These are phyloP conservation scores for Zoysia matrella DNA, from an alignment of 202 grass and related monocot species.

Conservation along the genomic window DNA sequence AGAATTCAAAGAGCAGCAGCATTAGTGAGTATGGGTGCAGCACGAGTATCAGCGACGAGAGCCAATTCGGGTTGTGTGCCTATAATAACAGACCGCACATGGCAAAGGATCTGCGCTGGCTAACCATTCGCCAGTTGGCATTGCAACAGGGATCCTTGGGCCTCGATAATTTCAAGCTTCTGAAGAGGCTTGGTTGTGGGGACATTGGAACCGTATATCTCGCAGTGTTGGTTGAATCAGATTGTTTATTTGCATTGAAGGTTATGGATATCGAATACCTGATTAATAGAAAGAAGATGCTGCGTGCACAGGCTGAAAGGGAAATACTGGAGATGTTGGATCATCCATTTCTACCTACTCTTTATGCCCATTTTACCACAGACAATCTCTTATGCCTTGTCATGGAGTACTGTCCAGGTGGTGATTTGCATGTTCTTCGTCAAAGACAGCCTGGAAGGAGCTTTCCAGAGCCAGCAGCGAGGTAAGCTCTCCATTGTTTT, in stretches of 20 bases:
- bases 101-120: too few species aligned
- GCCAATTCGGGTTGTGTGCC: conserved; percentile 48
- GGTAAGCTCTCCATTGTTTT: too few species aligned
- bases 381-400: conserved; percentile 59
- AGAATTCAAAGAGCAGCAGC: conserved; percentile 82
- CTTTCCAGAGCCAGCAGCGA: too few species aligned
- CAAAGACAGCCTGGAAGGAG: too few species aligned
- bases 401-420: too few species aligned
- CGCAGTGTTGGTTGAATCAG: conserved; percentile 74
- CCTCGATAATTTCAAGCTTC: conserved; percentile 91
- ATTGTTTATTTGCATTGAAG: conserved; percentile 56
- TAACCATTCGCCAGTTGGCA: too few species aligned
- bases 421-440: too few species aligned
- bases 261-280: too few species aligned
- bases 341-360: conserved; percentile 91
- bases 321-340: conserved; percentile 96
- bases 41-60: conserved; percentile 74
- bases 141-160: conserved; percentile 42
- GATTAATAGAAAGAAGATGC: conserved; percentile 15
- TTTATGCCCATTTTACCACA: conserved; percentile 91
- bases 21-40: conserved; percentile 80
- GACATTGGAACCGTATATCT: conserved; percentile 98
- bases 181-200: conserved; percentile 94
- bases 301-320: conserved; percentile 90
- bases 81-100: too few species aligned